Evolutionary conservation across 352 stramenopile species (phyloP).

Genomic region (Thraustotheca clavata): DNA sequence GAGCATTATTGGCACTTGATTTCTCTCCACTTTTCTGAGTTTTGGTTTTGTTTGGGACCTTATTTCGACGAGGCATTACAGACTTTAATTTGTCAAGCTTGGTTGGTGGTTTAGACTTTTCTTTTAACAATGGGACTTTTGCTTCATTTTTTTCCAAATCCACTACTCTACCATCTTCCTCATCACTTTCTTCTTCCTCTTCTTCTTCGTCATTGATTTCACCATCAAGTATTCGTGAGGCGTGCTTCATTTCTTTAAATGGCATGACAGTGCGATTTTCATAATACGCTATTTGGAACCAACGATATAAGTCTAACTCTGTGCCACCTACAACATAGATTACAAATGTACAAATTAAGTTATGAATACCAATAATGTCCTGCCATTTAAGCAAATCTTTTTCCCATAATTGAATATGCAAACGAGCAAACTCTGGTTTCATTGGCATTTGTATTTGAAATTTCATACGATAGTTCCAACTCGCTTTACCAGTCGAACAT

Average conservation of each 20-base stretch:
- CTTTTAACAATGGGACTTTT: slow-evolving; percentile 32
- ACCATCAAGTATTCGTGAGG: neutral
- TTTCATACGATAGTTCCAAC: slow-evolving; percentile 90
- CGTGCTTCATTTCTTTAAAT: slow-evolving; percentile 48
- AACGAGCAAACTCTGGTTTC: slow-evolving; percentile 68
- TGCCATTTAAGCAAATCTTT: slow-evolving; percentile 91
- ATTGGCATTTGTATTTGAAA: slow-evolving; percentile 77
- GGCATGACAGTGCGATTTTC: slow-evolving; percentile 44
- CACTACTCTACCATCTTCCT: slow-evolving; percentile 10
- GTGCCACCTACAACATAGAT: slow-evolving; percentile 35
- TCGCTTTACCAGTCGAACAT: slow-evolving; percentile 81
- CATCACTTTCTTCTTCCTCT: slow-evolving; percentile 27
- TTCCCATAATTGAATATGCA: slow-evolving; percentile 90
- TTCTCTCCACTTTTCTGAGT: too few relatives aligned
- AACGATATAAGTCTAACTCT: slow-evolving; percentile 79
- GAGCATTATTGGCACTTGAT: neutral
- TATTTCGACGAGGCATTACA: slow-evolving; percentile 21
- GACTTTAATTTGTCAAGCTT: slow-evolving; percentile 10
- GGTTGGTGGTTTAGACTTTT: neutral
- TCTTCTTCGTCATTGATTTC: slow-evolving; percentile 27
- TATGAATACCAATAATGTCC: slow-evolving; percentile 56
- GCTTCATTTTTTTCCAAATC: slow-evolving; percentile 29
- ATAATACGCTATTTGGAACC: slow-evolving; percentile 55
- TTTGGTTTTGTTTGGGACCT: slow-evolving; percentile 27
- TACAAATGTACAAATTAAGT: neutral